These are phyloP conservation scores for Mycena metata DNA, from an alignment of 768 basidiomycete genomes.

Conservation along the genomic window DNA sequence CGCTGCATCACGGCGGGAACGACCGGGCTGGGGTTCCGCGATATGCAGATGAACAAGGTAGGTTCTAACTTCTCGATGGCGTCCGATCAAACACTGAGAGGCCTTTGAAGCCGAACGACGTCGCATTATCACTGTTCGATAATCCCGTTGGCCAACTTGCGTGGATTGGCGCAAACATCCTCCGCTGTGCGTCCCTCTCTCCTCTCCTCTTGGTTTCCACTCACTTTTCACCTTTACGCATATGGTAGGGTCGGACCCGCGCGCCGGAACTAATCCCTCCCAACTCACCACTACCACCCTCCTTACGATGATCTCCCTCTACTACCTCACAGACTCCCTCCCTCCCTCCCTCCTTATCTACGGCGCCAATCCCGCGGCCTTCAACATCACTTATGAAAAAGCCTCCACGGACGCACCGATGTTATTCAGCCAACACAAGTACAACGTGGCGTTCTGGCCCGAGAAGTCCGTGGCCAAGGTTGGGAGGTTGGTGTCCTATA, in stretches of 20 bases:
- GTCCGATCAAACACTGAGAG: too few relatives aligned
- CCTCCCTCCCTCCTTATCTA: conserved; percentile 34
- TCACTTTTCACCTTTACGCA: background rate
- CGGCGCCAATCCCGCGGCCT: conserved; percentile 18
- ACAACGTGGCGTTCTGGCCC: conserved; percentile 16
- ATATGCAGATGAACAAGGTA: conserved; percentile 6
- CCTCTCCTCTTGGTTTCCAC: too few relatives aligned
- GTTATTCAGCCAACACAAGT: conserved; percentile 22
- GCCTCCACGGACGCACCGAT: conserved; percentile 19
- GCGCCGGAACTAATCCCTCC: conserved; percentile 14
- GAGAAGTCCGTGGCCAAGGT: conserved; percentile 12
- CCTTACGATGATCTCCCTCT: conserved; percentile 42
- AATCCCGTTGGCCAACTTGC: conserved; percentile 10
- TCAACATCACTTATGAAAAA: background rate
- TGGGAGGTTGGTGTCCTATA: conserved; percentile 20
- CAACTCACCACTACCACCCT: conserved; percentile 23
- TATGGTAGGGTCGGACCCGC: conserved; percentile 34
- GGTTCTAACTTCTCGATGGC: background rate
- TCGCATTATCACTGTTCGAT: conserved; percentile 43
- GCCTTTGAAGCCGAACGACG: conserved; percentile 36
- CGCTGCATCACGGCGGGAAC: background rate
- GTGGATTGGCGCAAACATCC: conserved; percentile 43
- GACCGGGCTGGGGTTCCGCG: conserved; percentile 9
- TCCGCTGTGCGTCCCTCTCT: conserved; percentile 26
- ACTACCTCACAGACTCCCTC: conserved; percentile 9